Percentiles rank a stretch among this genome's conserved stretches.
Conservation (phyloP, 805 yeast genomes). For the Candida montana region DNA sequence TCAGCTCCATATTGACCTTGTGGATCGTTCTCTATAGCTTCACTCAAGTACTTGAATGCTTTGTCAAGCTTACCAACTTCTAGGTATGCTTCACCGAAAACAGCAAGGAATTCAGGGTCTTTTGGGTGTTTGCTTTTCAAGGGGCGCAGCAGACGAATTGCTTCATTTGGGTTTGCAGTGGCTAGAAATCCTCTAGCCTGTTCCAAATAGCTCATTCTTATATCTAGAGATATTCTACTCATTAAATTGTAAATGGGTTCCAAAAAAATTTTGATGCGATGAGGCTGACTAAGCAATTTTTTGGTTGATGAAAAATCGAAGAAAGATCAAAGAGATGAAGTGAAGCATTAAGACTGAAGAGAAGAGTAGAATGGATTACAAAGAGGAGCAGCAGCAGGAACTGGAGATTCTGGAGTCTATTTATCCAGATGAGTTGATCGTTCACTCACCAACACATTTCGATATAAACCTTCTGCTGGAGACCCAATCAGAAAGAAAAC, state of each 20-base stretch:
- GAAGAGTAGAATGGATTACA: constrained; percentile 51
- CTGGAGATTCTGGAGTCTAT: constrained; percentile 84
- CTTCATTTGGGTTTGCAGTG: constrained; percentile 23
- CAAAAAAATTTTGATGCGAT: neutral
- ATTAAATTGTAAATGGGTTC: too few relatives aligned
- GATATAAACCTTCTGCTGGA: constrained; percentile 61
- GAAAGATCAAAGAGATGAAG: too few relatives aligned
- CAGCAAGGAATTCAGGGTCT: constrained; percentile 43
- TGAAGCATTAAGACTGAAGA: too few relatives aligned
- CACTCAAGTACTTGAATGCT: constrained; percentile 59
- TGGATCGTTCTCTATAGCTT: constrained; percentile 66
- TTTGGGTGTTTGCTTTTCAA: constrained; percentile 30
- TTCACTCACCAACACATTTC: constrained; percentile 37
- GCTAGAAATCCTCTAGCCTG: constrained; percentile 6
- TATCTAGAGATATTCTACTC: too few relatives aligned
- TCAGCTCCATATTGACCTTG: constrained; percentile 63
- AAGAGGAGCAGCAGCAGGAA: constrained; percentile 86
- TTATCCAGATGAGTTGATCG: constrained; percentile 80
- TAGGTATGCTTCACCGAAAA: constrained; percentile 70
- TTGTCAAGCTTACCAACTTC: constrained; percentile 77
- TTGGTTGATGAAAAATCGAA: neutral
- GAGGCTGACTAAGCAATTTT: neutral
- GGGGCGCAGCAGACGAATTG: constrained; percentile 30
- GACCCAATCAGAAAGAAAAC: constrained; percentile 55
- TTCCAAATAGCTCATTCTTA: neutral